phyloP scores from a whole-genome alignment of 495 filamentous ascomycete species.

The Tirmania nivea region DNA sequence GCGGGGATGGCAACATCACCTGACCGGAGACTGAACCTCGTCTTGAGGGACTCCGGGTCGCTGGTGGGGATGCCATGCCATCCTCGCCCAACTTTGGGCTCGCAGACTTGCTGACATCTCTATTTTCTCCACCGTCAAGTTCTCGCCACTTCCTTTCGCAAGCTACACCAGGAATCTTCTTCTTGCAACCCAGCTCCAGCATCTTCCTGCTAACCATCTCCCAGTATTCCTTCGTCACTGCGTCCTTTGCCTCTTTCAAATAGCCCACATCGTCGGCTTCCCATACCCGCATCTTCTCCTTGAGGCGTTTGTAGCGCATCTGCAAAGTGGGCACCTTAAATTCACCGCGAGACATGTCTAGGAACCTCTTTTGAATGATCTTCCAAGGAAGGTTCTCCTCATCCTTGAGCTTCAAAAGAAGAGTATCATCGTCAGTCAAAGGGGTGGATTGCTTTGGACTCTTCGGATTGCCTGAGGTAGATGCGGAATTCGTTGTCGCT shows the following conservation, averaged over 20 bases:
- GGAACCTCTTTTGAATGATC: conserved; percentile 40
- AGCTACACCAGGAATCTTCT: conserved; percentile 20
- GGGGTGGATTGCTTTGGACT: neutral
- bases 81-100: neutral
- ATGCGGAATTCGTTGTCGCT: conserved; percentile 10
- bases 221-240: conserved; percentile 19
- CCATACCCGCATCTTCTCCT: conserved; percentile 43
- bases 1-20: neutral
- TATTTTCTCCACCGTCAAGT: conserved; percentile 2
- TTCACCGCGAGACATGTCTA: conserved; percentile 37
- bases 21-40: neutral
- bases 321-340: conserved; percentile 48
- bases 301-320: conserved; percentile 47
- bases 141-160: conserved; percentile 21
- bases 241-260: conserved; percentile 19
- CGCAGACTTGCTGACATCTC: neutral
- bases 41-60: neutral
- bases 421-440: conserved; percentile 40
- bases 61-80: neutral
- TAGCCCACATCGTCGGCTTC: conserved; percentile 41
- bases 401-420: conserved; percentile 44
- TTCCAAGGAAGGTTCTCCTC: conserved; percentile 50
- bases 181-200: conserved; percentile 18
- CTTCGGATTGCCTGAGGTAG: neutral
- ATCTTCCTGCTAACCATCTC: conserved; percentile 18